Conservation (phyloP, 2,329 filamentous ascomycete genomes). For the Fusarium sulawesiense region DNA sequence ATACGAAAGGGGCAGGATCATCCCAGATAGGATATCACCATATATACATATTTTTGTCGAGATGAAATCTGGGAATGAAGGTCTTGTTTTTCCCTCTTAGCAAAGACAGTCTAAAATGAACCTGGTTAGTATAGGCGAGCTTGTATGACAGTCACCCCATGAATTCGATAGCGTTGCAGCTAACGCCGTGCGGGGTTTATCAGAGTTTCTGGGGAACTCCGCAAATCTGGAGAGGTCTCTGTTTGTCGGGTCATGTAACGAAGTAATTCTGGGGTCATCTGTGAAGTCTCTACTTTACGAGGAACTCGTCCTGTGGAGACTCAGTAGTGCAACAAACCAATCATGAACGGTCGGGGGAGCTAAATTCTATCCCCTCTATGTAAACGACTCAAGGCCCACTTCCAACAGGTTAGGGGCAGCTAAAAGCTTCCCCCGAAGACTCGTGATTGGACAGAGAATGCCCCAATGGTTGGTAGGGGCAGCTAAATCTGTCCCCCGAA, state of each 20-base stretch:
- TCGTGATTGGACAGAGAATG: too few relatives aligned
- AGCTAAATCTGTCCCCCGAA: too few relatives aligned
- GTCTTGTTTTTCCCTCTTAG: neutral
- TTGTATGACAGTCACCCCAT: neutral
- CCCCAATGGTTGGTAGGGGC: too few relatives aligned
- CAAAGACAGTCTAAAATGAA: neutral
- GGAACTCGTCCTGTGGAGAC: neutral
- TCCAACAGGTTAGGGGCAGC: too few relatives aligned
- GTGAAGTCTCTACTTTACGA: neutral
- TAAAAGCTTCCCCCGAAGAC: too few relatives aligned
- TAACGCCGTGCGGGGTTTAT: conserved; percentile 7
- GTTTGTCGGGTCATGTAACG: neutral
- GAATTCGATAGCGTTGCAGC: conserved; percentile 6
- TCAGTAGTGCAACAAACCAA: conserved; percentile 3
- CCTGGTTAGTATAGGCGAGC: neutral
- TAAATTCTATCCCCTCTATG: too few relatives aligned
- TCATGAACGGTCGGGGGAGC: conserved; percentile 30
- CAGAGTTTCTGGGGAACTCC: conserved; percentile 11
- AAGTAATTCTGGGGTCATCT: neutral
- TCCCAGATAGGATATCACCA: neutral
- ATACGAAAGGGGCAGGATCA: neutral
- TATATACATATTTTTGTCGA: conserved; percentile 11
- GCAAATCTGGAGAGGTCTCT: neutral
- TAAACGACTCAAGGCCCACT: too few relatives aligned
- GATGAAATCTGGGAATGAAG: neutral